Percentiles rank a stretch among this genome's conserved stretches.
Evolutionary conservation across 1,139 yeast species (phyloP).

Genomic region (Diutina sp.): DNA sequence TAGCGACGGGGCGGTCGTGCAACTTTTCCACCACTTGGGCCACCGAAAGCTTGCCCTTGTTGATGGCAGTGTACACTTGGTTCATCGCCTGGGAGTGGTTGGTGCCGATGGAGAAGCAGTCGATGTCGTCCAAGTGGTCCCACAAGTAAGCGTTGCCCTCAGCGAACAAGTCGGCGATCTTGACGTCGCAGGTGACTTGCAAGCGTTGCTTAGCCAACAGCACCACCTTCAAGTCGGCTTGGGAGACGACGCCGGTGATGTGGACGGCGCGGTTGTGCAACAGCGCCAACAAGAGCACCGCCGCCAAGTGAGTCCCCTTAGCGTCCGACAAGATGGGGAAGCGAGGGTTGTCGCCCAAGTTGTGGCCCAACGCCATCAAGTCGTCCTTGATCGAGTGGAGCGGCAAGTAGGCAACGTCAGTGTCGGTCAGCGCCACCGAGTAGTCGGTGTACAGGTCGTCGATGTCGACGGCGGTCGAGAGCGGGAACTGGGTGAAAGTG

Average conservation of each 20-base stretch:
- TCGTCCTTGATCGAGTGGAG: background rate
- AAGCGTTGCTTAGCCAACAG: constrained; percentile 77
- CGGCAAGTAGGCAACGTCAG: background rate
- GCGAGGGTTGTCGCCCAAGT: background rate
- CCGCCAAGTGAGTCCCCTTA: constrained; percentile 80
- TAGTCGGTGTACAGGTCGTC: constrained; percentile 75
- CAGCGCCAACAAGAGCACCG: constrained; percentile 80
- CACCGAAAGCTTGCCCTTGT: constrained; percentile 56
- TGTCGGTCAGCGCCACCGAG: background rate
- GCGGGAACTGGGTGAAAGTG: constrained; percentile 58
- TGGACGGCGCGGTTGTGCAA: constrained; percentile 80
- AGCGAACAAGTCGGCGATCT: constrained; percentile 68
- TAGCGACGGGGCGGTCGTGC: constrained; percentile 71
- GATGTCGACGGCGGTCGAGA: constrained; percentile 52
- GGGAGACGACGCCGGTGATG: constrained; percentile 72
- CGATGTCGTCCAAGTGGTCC: constrained; percentile 61
- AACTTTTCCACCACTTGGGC: constrained; percentile 62
- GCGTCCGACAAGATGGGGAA: constrained; percentile 83
- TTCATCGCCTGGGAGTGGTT: constrained; percentile 73
- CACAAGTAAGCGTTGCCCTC: constrained; percentile 80
- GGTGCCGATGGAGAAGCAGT: constrained; percentile 78
- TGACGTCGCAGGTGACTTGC: constrained; percentile 82
- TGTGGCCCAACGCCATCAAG: background rate
- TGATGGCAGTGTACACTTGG: constrained; percentile 69
- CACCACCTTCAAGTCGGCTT: constrained; percentile 75